These are phyloP conservation scores for Myrica gale DNA, from an alignment of 306 rosid species.

Conservation along the genomic window DNA sequence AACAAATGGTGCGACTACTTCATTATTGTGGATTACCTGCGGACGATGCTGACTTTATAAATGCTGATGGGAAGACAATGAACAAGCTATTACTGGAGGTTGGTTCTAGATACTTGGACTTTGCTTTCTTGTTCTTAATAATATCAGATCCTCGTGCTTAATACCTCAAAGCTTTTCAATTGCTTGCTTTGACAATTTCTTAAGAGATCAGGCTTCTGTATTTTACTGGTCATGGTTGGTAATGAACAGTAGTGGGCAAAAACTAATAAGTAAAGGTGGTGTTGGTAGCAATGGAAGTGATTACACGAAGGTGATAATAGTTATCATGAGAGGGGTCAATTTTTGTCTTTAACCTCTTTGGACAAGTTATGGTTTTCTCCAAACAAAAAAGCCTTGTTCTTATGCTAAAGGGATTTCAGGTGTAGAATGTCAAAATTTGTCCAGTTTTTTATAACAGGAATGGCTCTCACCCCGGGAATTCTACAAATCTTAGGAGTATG, in stretches of 20 bases:
- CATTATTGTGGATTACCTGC: conserved; percentile 82
- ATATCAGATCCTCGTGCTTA: background rate
- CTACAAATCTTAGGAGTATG: background rate
- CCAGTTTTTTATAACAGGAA: background rate
- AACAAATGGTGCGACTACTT: conserved; percentile 90
- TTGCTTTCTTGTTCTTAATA: background rate
- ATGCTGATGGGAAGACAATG: conserved; percentile 92
- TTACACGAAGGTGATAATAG: background rate
- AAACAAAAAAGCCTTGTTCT: background rate
- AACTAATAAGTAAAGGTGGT: background rate
- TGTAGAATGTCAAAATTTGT: background rate
- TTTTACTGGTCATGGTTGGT: background rate
- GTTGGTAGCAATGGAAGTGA: conserved; percentile 3
- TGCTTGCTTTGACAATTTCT: background rate
- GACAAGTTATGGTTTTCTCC: background rate
- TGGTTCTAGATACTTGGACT: conserved; percentile 24
- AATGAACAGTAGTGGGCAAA: background rate
- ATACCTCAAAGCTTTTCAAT: background rate
- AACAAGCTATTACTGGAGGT: conserved; percentile 84
- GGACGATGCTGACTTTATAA: conserved; percentile 86
- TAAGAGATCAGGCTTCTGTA: background rate
- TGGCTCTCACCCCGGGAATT: background rate
- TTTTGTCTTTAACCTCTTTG: background rate
- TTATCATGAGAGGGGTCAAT: background rate
- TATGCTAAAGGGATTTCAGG: background rate